phyloP scores from a whole-genome alignment of 306 rosid species.

The Citrullus mucosospermus region DNA sequence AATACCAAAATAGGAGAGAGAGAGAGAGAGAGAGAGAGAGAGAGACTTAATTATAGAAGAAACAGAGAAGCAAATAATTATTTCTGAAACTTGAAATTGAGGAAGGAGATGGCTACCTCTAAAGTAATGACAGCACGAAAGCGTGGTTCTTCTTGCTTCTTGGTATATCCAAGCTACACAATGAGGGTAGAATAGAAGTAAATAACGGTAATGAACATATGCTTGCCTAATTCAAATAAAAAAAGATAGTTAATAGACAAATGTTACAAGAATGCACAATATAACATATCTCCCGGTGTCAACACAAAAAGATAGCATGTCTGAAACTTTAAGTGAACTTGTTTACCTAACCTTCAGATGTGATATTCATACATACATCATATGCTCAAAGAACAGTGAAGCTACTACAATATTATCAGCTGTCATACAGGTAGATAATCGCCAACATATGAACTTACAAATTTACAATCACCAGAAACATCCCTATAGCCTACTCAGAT shows the following conservation, averaged over 20 bases:
- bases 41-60: neutral
- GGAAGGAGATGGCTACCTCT: conserved; percentile 47
- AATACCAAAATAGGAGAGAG: neutral
- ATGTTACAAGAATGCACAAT: neutral
- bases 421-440: neutral
- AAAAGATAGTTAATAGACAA: neutral
- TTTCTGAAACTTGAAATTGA: neutral
- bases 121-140: conserved; percentile 86
- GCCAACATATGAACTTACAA: neutral
- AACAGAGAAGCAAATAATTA: neutral
- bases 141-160: conserved; percentile 81
- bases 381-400: neutral
- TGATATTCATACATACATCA: neutral
- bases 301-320: neutral
- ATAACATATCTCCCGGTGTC: neutral
- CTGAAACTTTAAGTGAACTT: too few species aligned
- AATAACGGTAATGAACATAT: neutral
- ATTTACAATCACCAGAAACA: neutral
- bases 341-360: neutral
- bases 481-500: neutral
- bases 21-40: too few species aligned
- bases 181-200: conserved; percentile 8
- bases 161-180: conserved; percentile 90
- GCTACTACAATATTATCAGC: neutral
- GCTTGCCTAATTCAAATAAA: neutral